Percentiles rank a stretch among this genome's conserved stretches.
Evolutionary conservation across 2,329 filamentous ascomycete species (phyloP).

Genomic region (Ceratocystis lukuohia): DNA sequence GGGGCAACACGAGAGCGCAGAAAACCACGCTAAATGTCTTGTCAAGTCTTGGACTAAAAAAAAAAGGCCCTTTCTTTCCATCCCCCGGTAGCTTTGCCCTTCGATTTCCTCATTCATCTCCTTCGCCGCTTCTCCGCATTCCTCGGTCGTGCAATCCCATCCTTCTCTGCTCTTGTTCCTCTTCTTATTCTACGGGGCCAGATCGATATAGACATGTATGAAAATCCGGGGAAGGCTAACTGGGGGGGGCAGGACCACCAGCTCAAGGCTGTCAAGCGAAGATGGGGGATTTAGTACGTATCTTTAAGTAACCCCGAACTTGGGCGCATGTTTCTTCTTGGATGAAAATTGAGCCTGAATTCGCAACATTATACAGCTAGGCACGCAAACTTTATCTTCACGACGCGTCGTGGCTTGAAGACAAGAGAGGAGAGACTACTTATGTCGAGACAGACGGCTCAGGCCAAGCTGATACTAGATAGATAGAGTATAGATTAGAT

Average conservation of each 20-base stretch:
- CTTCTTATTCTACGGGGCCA: background rate
- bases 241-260: background rate
- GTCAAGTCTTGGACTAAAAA: background rate
- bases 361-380: background rate
- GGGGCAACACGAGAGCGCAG: background rate
- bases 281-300: background rate
- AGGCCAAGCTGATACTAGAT: too few species aligned
- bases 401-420: background rate
- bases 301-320: background rate
- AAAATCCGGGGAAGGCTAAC: slow-evolving; percentile 12
- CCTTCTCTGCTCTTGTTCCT: background rate
- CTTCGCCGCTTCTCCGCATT: background rate
- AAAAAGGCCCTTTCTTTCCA: background rate
- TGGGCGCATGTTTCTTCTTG: background rate
- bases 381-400: slow-evolving; percentile 7
- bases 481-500: too few species aligned
- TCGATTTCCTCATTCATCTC: background rate
- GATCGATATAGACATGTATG: slow-evolving; percentile 3
- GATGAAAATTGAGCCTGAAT: slow-evolving; percentile 5
- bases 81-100: background rate
- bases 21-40: background rate
- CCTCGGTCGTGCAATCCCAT: background rate
- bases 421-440: background rate
- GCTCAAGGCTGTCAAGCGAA: background rate
- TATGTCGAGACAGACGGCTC: background rate